Conservation (phyloP, 139 green algal species). For the Coelastrella sp. region DNA sequence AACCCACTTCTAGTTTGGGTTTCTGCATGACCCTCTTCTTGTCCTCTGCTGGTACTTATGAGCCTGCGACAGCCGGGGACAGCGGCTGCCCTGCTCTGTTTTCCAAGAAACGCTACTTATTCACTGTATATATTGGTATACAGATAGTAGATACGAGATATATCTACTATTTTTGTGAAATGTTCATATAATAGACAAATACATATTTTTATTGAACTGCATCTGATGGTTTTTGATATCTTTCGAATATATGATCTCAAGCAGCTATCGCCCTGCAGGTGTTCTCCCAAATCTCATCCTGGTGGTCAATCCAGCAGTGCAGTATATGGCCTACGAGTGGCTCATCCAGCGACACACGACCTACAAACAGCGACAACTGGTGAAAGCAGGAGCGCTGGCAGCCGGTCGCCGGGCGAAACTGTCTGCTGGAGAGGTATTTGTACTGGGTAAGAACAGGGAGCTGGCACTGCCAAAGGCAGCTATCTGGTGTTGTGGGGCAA, state of each 20-base stretch:
- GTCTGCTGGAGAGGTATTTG: slow-evolving; percentile 80
- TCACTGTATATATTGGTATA: too few relatives aligned
- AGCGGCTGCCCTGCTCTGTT: too few relatives aligned
- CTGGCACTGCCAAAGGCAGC: neutral
- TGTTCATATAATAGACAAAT: too few relatives aligned
- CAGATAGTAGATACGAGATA: too few relatives aligned
- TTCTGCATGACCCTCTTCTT: too few relatives aligned
- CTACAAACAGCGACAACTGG: slow-evolving; percentile 8
- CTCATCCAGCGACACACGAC: slow-evolving; percentile 54
- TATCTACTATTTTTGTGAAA: too few relatives aligned
- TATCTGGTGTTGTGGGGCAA: neutral
- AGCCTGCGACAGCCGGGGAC: too few relatives aligned
- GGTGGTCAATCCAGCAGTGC: slow-evolving; percentile 87
- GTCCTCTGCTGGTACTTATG: too few relatives aligned
- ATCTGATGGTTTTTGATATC: neutral
- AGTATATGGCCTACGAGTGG: slow-evolving; percentile 90
- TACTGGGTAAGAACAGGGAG: slow-evolving; percentile 47
- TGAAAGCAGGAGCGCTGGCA: neutral
- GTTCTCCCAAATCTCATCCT: slow-evolving; percentile 90
- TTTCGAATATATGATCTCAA: neutral
- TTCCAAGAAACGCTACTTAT: too few relatives aligned
- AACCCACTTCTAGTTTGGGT: too few relatives aligned
- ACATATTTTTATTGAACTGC: neutral
- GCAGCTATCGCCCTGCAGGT: slow-evolving; percentile 53
- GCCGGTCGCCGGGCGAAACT: slow-evolving; percentile 24